A percentile compares a stretch with the other conserved stretches of the same genome.
Conservation (phyloP, 2,329 filamentous ascomycete genomes). For the Microascus cirrosus region DNA sequence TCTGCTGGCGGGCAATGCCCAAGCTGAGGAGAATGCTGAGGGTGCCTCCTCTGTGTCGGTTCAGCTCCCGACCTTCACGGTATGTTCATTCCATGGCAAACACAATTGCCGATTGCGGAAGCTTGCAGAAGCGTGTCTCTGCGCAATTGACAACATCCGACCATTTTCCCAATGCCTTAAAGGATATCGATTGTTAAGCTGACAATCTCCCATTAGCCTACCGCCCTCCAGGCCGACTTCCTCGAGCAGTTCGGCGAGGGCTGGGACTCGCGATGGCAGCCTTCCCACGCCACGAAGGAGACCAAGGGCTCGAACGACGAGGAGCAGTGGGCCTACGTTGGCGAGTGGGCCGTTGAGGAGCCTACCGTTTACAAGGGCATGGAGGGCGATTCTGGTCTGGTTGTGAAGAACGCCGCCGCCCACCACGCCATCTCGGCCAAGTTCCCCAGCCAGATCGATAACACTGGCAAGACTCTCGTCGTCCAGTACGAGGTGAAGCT, state of each 20-base stretch:
- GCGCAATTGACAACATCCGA: not conserved
- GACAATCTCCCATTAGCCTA: slow-evolving; percentile 51
- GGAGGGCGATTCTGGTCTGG: slow-evolving; percentile 88
- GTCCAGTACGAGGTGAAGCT: slow-evolving; percentile 99
- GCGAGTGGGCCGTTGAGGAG: slow-evolving; percentile 95
- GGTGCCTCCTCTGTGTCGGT: slow-evolving; percentile 50
- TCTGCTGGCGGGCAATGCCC: slow-evolving; percentile 40
- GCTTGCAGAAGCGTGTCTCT: not conserved
- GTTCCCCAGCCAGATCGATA: slow-evolving; percentile 91
- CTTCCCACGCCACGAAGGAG: slow-evolving; percentile 94
- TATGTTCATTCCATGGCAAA: slow-evolving; percentile 35
- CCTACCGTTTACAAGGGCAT: slow-evolving; percentile 83
- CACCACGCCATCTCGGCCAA: slow-evolving; percentile 99
- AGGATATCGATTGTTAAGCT: slow-evolving; percentile 13
- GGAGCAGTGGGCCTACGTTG: slow-evolving; percentile 95
- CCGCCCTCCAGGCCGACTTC: slow-evolving; percentile 82
- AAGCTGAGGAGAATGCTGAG: slow-evolving; percentile 28
- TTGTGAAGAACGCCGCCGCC: slow-evolving; percentile 94
- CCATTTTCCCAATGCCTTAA: not conserved
- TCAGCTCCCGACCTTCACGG: slow-evolving; percentile 75
- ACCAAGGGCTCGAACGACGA: slow-evolving; percentile 38
- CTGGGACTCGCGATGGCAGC: slow-evolving; percentile 90
- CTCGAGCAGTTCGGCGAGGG: slow-evolving; percentile 97
- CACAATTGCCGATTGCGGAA: not conserved
- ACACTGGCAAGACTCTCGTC: slow-evolving; percentile 93